Base-by-base conservation (phyloP, 768 basidiomycete genomes). In the Megacollybia marginata region DNA sequence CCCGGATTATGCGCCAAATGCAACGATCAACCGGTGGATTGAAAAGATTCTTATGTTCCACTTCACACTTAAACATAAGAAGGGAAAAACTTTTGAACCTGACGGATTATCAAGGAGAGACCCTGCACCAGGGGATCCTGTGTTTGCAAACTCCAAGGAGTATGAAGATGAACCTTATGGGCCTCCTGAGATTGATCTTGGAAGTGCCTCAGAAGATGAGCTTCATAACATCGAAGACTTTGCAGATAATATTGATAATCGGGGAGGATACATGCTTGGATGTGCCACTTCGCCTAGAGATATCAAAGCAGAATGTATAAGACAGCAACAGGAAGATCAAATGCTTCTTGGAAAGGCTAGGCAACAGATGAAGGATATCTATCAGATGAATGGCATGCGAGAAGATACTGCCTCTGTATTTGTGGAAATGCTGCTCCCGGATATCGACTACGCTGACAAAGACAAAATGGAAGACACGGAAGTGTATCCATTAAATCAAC, bases 11-110 rank as follows among this genome's bases (percentile, higher is more conserved):
- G 54, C 61, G n/a, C n/a, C n/a, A n/a, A n/a, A n/a, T n/a, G n/a
- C n/a, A n/a, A 33, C 62, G 0, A 64, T 71, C 1, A 71, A 70
- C 47, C 40, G 65, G 1, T 72, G 70, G 71, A 65, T 70, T 18
- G 60, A 58, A 8, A 47, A 59, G 4, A 66, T 72, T 1, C n/a
- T 59, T 0, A 50, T 65, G 33, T 71, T 67, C 48, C 57, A 65
- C 11, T 71, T 73, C 47, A 53, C 44, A 0, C 42, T 72, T 1
- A 47, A 52, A 7, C 69, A 70, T 49, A 58, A 62, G 8, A 55
- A 61, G 1, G 66, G 63, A 0, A 52, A 35, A 1, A 35, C 31
- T 0, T 62, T 65, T 50, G 57, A 58, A 4, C 64, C 64, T 0
- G 66, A 69, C 53, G 67, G 67, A 1, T 48, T 71, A 1, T 71